Evolutionary conservation across 169 alveolate genomes (phyloP), one percentile per base, ranked within the genome.

Genomic region (Toxoplasma gondii): DNA sequence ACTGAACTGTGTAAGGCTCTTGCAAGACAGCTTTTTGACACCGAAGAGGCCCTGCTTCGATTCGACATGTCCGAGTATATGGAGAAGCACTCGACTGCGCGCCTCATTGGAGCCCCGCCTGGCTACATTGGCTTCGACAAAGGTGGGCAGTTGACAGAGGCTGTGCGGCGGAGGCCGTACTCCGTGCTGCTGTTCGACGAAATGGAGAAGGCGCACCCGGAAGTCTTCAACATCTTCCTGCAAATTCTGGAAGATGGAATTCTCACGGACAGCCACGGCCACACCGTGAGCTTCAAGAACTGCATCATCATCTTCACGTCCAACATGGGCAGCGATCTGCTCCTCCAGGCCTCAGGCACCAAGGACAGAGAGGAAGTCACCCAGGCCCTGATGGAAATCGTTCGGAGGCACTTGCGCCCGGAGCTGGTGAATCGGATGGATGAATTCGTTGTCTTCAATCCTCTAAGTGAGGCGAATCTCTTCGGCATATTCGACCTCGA

Each of bases 101-200:
- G 97, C 70, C 94, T 98, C 67, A 98, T 98, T 29, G 99, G 99
- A n/a, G 98, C 99, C 29, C 99, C 99, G 10, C 99, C 99, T 10
- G 99, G 99, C 9, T 98, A 98, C 92, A 97, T 98, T 24, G 99
- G 99, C 54, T 98, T 94, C 90, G 99, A 98, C 38, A 97, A 97
- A 91, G 99, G 99, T 29, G 99, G 99, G 1, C 92, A 97, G 78
- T 93, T 98, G 92, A 98, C 99, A 29, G 99, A 98, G 91, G 98
- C 98, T n/a, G 98, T 98, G 31, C 95, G 98, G 69, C 95, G 98
- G 43, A 93, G 95, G 81, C 99, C 99, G 1, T 98, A 98, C 93
- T 95, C 98, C 44, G 96, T 98, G 64, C 97, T 98, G 38, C 95
- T 98, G 54, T 97, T 98, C 82, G 99, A 98, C 91, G 99, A 98